Evolutionary conservation across 306 rosid species (phyloP).

Genomic region (Sindora glabra): DNA sequence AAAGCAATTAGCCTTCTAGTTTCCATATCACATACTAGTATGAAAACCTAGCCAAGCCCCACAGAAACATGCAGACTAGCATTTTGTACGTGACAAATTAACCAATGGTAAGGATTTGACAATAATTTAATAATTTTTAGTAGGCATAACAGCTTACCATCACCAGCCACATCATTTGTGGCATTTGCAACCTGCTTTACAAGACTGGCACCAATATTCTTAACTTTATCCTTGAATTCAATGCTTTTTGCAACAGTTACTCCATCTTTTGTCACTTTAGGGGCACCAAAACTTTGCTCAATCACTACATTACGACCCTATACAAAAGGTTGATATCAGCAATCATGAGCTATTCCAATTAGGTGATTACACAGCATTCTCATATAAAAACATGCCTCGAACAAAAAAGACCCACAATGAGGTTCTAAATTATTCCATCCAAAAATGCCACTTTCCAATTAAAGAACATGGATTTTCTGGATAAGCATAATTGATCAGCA

Average conservation of each 20-base stretch:
- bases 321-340: slow-evolving; percentile 7
- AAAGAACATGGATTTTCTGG: too few relatives aligned
- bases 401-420: neutral
- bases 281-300: slow-evolving; percentile 91
- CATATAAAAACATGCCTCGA: neutral
- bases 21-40: too few relatives aligned
- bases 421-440: neutral
- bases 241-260: slow-evolving; percentile 94
- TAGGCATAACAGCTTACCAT: slow-evolving; percentile 50
- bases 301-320: slow-evolving; percentile 91
- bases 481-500: too few relatives aligned
- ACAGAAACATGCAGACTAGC: neutral
- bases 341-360: neutral
- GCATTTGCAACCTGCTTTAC: slow-evolving; percentile 99
- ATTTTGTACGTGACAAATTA: neutral
- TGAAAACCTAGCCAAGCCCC: neutral
- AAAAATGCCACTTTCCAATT: neutral
- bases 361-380: neutral
- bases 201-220: slow-evolving; percentile 89
- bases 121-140: too few relatives aligned
- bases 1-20: neutral
- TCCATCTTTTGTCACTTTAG: slow-evolving; percentile 94
- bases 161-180: slow-evolving; percentile 88
- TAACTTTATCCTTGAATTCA: slow-evolving; percentile 78
- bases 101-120: neutral